phyloP scores from a whole-genome alignment of 176 grass and related monocot genomes.

The Oryza nivara region DNA sequence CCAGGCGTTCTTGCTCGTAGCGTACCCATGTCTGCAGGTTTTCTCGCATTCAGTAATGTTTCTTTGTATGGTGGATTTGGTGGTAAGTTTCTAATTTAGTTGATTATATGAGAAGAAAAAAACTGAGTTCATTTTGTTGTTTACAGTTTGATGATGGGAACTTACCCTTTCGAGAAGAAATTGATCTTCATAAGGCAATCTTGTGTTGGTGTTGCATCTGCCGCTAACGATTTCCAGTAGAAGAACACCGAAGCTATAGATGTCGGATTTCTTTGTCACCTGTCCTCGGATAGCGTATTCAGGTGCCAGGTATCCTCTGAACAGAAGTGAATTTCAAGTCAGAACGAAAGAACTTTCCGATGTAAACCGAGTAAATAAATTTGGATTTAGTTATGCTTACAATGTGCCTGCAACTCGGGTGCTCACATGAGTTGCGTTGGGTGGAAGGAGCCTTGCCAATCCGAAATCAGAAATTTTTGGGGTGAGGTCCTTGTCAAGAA shows the following conservation, averaged over 20 bases:
- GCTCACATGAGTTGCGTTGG: slow-evolving; percentile 86
- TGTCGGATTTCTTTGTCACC: slow-evolving; percentile 80
- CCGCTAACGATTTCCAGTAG: slow-evolving; percentile 81
- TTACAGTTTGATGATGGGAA: neutral
- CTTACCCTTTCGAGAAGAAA: slow-evolving; percentile 87
- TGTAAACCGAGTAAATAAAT: neutral
- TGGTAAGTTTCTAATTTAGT: neutral
- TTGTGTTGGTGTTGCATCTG: slow-evolving; percentile 75
- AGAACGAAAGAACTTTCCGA: neutral
- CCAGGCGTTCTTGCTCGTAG: slow-evolving; percentile 53
- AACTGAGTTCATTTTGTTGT: neutral
- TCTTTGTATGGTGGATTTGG: neutral
- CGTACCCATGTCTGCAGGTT: slow-evolving; percentile 68
- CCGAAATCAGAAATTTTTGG: slow-evolving; percentile 93
- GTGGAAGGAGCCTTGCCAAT: slow-evolving; percentile 72
- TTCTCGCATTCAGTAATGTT: slow-evolving; percentile 6
- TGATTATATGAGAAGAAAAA: neutral
- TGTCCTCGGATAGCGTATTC: slow-evolving; percentile 95
- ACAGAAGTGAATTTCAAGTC: slow-evolving; percentile 24
- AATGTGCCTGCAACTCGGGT: slow-evolving; percentile 92
- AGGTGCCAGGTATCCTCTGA: slow-evolving; percentile 83
- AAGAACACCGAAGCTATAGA: slow-evolving; percentile 88
- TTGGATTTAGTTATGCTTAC: slow-evolving; percentile 43
- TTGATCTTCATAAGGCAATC: slow-evolving; percentile 59
- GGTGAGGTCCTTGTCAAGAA: slow-evolving; percentile 77